Evolutionary conservation across 805 yeast genomes (phyloP).

Genomic region (Ogataea degrootiae): DNA sequence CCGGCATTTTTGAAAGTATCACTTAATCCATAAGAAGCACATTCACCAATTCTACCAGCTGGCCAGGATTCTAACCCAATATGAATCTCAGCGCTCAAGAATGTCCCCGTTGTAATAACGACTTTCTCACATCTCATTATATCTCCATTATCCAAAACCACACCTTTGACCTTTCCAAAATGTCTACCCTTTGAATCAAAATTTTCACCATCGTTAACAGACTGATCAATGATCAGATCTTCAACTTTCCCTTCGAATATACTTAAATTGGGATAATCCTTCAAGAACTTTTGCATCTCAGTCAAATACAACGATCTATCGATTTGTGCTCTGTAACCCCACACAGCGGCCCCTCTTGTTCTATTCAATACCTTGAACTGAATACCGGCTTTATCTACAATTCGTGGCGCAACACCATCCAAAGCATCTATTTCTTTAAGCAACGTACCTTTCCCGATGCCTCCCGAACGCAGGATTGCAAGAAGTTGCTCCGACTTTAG

Average conservation of each 20-base stretch:
- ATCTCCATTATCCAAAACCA: slow-evolving; percentile 63
- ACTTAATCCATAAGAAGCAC: slow-evolving; percentile 85
- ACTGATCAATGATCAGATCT: slow-evolving; percentile 65
- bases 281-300: slow-evolving; percentile 72
- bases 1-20: slow-evolving; percentile 72
- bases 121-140: slow-evolving; percentile 60
- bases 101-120: slow-evolving; percentile 93
- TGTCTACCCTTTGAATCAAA: slow-evolving; percentile 34
- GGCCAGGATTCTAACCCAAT: slow-evolving; percentile 78
- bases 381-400: slow-evolving; percentile 91
- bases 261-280: slow-evolving; percentile 49
- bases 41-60: slow-evolving; percentile 92
- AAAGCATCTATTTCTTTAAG: slow-evolving; percentile 92
- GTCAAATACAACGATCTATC: slow-evolving; percentile 73
- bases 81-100: slow-evolving; percentile 90
- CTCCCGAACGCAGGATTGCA: slow-evolving; percentile 98
- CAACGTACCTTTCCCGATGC: slow-evolving; percentile 95
- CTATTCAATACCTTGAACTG: slow-evolving; percentile 83
- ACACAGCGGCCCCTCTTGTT: slow-evolving; percentile 92
- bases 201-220: slow-evolving; percentile 7
- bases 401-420: slow-evolving; percentile 82
- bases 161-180: slow-evolving; percentile 57
- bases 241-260: slow-evolving; percentile 75
- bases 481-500: slow-evolving; percentile 87
- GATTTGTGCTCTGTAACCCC: slow-evolving; percentile 98